Evolutionary conservation across 805 yeast genomes (phyloP), one percentile per base, ranked within the genome.

Genomic region (Kodamaea laetipori): DNA sequence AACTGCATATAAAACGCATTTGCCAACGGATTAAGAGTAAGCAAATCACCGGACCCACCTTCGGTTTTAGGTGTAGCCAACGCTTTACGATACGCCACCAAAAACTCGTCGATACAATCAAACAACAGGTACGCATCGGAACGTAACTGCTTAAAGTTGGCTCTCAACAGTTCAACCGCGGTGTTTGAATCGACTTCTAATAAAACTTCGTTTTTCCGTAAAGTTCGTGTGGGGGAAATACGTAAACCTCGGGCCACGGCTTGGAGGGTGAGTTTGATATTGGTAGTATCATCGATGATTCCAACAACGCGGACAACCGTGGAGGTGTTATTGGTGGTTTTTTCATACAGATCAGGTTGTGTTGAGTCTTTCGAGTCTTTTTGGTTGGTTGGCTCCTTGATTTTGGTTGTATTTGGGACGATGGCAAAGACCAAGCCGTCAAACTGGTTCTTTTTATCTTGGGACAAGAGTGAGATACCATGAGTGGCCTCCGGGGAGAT

Each of bases 11-110:
- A 76, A n/a, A 83, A 61, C 0, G 82, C 73, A 48, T 76, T 76
- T 0, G 86, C 79, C 41, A 83, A 59, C 0, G 90, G 90, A 8
- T 83, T 73, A 15, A 83, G 61, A 2, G 77, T 66, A 16, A 80
- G 56, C 10, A 82, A 61, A 43, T 67, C 64, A 3, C 54, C 54
- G 1, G 30, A 39, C 10, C 19, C 34, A 5, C 34, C 34, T 3
- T 30, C 17, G 25, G 46, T 48, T 13, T 39, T 43, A 7, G 54
- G 41, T 3, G 43, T 33, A 8, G 50, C 48, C 30, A 64, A 54
- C 1, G 73, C 68, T 17, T 63, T 54, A 6, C 67, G 60, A 51
- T 73, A 75, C 28, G 61, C 64, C 12, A 53, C 57, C 11, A 71
- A 50, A 45, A 76, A 74, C 11, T 46, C 39, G 41, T 69, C 72